Percentiles rank a stretch among this genome's conserved stretches.
Evolutionary conservation across 1,139 yeast species (phyloP).

Genomic region (Citeromyces hawaiiensis): DNA sequence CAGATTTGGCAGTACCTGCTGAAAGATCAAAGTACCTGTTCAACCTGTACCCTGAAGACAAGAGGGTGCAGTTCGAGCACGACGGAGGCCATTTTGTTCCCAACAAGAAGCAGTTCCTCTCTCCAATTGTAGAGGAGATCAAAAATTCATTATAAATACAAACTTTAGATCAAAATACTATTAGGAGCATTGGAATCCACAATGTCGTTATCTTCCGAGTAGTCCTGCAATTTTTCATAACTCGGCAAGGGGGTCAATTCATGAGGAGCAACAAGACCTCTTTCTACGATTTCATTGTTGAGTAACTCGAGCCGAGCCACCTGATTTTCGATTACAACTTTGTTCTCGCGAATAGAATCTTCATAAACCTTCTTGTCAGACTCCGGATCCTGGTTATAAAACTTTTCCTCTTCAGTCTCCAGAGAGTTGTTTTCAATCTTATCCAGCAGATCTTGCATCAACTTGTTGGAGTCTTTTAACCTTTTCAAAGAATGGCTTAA

Average conservation of each 20-base stretch:
- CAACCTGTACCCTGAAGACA: slow-evolving; percentile 1
- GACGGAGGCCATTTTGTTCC: slow-evolving; percentile 52
- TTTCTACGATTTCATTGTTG: slow-evolving; percentile 14
- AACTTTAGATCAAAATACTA: slow-evolving; percentile 6
- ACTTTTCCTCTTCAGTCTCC: slow-evolving; percentile 7
- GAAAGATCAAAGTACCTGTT: slow-evolving; percentile 28
- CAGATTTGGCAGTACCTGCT: slow-evolving; percentile 86
- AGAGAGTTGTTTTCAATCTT: slow-evolving; percentile 12
- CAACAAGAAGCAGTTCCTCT: slow-evolving; percentile 9
- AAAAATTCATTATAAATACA: slow-evolving; percentile 2
- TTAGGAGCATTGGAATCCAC: slow-evolving; percentile 13
- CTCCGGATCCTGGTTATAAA: slow-evolving; percentile 14
- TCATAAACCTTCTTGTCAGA: slow-evolving; percentile 17
- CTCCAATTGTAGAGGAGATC: neutral
- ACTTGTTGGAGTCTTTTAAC: slow-evolving; percentile 19
- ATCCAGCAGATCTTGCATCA: slow-evolving; percentile 16
- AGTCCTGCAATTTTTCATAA: neutral
- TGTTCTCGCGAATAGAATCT: slow-evolving; percentile 21
- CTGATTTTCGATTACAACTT: slow-evolving; percentile 20
- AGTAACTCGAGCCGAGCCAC: slow-evolving; percentile 18
- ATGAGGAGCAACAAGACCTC: slow-evolving; percentile 6
- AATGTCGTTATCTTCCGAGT: slow-evolving; percentile 10
- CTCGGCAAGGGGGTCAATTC: slow-evolving; percentile 1
- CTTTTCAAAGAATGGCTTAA: slow-evolving; percentile 19
- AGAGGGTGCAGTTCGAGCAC: slow-evolving; percentile 38